Conservation (phyloP, 768 basidiomycete species). For the Saitozyma podzolica region DNA sequence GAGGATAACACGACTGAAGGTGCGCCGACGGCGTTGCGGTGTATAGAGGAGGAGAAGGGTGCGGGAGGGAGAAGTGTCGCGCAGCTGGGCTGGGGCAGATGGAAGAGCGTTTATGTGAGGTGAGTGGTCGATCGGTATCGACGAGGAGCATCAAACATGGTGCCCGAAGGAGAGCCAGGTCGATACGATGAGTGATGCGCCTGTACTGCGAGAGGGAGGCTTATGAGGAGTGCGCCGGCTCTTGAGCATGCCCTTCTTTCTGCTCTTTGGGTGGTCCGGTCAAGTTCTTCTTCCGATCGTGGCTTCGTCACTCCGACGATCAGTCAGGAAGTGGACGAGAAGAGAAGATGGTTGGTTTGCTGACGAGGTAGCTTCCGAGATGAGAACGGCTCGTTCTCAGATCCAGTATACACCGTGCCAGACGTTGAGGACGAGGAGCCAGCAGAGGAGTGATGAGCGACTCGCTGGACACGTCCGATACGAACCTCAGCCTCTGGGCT, state of each 20-base stretch:
- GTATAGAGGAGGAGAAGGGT: slow-evolving; percentile 20
- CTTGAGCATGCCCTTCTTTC: neutral
- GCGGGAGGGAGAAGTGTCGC: slow-evolving; percentile 8
- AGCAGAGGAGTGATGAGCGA: slow-evolving; percentile 1
- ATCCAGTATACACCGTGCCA: slow-evolving; percentile 43
- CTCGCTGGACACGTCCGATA: no score
- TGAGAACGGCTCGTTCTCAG: slow-evolving; percentile 21
- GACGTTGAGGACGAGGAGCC: slow-evolving; percentile 41
- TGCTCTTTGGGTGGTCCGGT: neutral
- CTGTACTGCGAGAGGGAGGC: neutral
- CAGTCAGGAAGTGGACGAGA: neutral
- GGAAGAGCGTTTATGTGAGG: slow-evolving; percentile 42
- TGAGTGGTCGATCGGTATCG: slow-evolving; percentile 12
- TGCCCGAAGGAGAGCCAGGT: no score
- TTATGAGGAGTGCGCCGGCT: neutral
- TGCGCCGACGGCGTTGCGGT: slow-evolving; percentile 12
- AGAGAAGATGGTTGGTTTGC: slow-evolving; percentile 1
- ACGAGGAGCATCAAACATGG: no score
- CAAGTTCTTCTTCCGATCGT: neutral
- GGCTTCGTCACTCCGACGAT: neutral
- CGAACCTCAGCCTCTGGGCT: no score
- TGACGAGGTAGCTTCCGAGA: slow-evolving; percentile 15
- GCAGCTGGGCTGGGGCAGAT: slow-evolving; percentile 35
- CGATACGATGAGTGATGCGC: neutral
- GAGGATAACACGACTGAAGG: slow-evolving; percentile 27